These are phyloP conservation scores for Trichosporon sp. DNA, from an alignment of 1,284 basidiomycete genomes.

Conservation along the genomic window DNA sequence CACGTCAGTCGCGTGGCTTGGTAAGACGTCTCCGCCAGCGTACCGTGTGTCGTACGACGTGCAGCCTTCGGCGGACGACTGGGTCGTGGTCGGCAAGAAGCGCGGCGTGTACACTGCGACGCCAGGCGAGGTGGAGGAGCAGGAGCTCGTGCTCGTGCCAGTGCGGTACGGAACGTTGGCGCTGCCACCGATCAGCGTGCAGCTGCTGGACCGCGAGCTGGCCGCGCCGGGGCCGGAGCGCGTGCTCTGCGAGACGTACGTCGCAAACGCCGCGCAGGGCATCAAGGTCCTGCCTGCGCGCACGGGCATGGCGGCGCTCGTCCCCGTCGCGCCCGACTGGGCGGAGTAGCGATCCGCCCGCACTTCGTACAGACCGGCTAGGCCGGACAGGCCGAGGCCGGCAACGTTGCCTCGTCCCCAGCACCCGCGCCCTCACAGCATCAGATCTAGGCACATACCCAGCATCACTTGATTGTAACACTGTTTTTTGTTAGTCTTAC, in stretches of 20 bases:
- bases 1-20: slow-evolving; percentile 35
- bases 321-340: slow-evolving; percentile 25
- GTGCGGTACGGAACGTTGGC: slow-evolving; percentile 37
- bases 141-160: slow-evolving; percentile 37
- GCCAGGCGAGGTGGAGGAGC: slow-evolving; percentile 21
- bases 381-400: too few species aligned
- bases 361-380: background rate
- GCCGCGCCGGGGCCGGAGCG: background rate
- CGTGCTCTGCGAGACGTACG: slow-evolving; percentile 43
- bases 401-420: too few species aligned
- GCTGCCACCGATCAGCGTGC: slow-evolving; percentile 33
- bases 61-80: slow-evolving; percentile 37
- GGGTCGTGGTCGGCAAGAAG: slow-evolving; percentile 42
- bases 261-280: slow-evolving; percentile 42
- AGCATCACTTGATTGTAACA: background rate
- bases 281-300: slow-evolving; percentile 42
- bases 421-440: slow-evolving; percentile 8
- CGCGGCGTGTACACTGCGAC: slow-evolving; percentile 33
- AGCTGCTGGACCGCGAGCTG: slow-evolving; percentile 19
- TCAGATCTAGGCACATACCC: slow-evolving; percentile 8
- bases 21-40: slow-evolving; percentile 7
- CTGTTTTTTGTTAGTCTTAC: background rate
- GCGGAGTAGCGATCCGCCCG: slow-evolving; percentile 11
- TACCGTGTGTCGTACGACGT: slow-evolving; percentile 36
- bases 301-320: slow-evolving; percentile 34